Evolutionary conservation across 371 early-diverging fungal genomes (phyloP), one percentile per base, ranked within the genome.

Genomic region (Apophysomyces ossiformis): DNA sequence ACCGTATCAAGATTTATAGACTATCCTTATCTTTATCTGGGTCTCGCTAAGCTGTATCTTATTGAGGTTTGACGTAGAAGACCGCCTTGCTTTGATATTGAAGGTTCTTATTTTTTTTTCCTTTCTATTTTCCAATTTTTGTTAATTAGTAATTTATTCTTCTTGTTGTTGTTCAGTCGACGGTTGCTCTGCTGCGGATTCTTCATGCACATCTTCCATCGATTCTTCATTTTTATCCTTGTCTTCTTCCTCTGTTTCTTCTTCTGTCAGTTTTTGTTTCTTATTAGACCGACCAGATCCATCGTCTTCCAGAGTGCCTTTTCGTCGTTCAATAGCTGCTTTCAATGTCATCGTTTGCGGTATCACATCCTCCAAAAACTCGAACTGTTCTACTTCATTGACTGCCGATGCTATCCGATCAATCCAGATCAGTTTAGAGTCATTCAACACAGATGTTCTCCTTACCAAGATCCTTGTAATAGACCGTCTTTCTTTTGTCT

Each of bases 301-400:
- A 32, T 74, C 85, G n/a, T 71, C 71, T 15, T 78, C 73, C 41
- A 80, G 59, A 5, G 78, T 79, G 35, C 75, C 71, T 60, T 77
- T 79, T 60, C 83, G 80, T 50, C 84, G 84, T 64, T 85, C 85
- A 38, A 84, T 67, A n/a, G 86, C 88, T 64, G 75, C 71, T 41
- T 82, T 75, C 44, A 87, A 63, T 21, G 85, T 75, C 78, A 85
- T 86, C 7, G 88, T 84, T 37, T 81, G 77, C 47, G 88, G 88
- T 50, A 96, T 96, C 39, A 94, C 83, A 66, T 95, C 96, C 69
- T 91, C 90, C 61, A 98, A 76, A 76, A 98, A 98, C 72, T 98
- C 98, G 71, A 96, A 96, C 74, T 92, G 88, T 50, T 95, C 96
- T 38, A 87, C 92, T 50, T 81, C 77, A 26, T 70, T 71, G 35